Percentiles rank a stretch among this genome's conserved stretches.
phyloP scores from a whole-genome alignment of 2,329 filamentous ascomycete species.

The Albophoma yamanashiensis region DNA sequence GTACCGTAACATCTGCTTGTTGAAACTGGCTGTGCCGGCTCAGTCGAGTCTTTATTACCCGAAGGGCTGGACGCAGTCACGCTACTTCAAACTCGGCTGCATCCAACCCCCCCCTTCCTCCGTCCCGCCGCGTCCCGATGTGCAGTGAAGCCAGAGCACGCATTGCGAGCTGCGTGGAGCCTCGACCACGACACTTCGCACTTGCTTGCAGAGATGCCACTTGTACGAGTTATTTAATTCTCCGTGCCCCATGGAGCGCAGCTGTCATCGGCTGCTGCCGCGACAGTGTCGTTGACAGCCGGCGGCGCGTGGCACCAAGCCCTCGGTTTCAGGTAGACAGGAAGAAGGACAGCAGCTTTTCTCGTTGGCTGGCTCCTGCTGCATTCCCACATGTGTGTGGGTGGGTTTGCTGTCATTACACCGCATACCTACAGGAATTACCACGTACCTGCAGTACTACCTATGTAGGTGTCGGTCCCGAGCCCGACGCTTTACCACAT shows the following conservation, averaged over 20 bases:
- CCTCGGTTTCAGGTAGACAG: background rate
- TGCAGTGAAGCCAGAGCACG: background rate
- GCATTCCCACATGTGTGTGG: background rate
- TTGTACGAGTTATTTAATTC: background rate
- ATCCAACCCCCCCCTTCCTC: too few species aligned
- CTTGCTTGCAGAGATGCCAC: background rate
- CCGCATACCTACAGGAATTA: background rate
- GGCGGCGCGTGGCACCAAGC: background rate
- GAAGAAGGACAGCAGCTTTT: background rate
- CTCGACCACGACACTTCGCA: background rate
- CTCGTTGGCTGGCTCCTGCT: background rate
- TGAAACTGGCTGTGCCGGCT: too few species aligned
- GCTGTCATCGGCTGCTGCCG: background rate
- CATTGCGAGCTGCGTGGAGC: background rate
- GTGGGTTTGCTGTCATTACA: background rate
- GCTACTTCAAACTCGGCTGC: background rate
- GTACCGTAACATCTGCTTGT: too few species aligned
- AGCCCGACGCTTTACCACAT: background rate
- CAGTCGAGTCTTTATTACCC: too few species aligned
- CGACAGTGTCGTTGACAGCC: background rate
- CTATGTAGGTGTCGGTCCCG: background rate
- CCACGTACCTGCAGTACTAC: too few species aligned
- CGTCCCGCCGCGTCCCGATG: background rate
- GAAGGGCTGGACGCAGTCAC: too few species aligned
- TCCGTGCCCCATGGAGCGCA: too few species aligned